Base-by-base conservation (phyloP, 495 filamentous ascomycete species). In the Neurospora sp. region DNA sequence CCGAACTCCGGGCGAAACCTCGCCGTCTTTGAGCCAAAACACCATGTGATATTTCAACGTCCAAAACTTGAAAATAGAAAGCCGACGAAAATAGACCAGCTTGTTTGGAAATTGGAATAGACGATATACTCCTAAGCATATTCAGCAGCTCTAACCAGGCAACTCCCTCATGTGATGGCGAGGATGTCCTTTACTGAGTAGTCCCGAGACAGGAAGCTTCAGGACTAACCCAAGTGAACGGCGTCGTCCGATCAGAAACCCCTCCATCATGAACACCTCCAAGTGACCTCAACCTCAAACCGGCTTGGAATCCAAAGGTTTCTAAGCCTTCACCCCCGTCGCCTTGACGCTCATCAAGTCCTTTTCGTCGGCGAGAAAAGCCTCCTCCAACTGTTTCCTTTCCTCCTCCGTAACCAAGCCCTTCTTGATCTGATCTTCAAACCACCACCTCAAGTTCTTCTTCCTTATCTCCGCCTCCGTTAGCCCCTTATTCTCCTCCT, bases 371-470 rank as follows among this genome's bases (percentile, higher is more conserved):
- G 54, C 27, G 27, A 66, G 27, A 35, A 66, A 37, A 37, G 54
- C 54, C 27, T 66, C 54, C 27, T 66, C 54, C 54, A 66, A 9
- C 7, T 37, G 54, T 66, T 66, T 66, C 54, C 27, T 35, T 18
- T 66, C 54, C 54, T 66, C 54, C 27, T 66, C 54, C 14, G 54
- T 66, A 18, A 66, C 14, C 54, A 37, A 37, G 3, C 54, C 66
- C 73, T 59, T 62, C 41, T 59, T 70, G 23, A 70, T n/a, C 11
- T 59, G 16, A 27, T 74, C 74, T 14, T 77, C 71, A 38, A 41
- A 72, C 37, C 70, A 77, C 77, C 78, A 79, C 69, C 70, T 20
- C 54, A 79, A 40, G 40, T 73, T 76, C 59, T 71, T 73, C 11
- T 48, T 70, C 4, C 74, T 44, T 5, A 59, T 44, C 38, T 78